Percentiles rank a stretch among this genome's conserved stretches.
Evolutionary conservation across 257 asterid species (phyloP).

Genomic region (Solanum commersonii): DNA sequence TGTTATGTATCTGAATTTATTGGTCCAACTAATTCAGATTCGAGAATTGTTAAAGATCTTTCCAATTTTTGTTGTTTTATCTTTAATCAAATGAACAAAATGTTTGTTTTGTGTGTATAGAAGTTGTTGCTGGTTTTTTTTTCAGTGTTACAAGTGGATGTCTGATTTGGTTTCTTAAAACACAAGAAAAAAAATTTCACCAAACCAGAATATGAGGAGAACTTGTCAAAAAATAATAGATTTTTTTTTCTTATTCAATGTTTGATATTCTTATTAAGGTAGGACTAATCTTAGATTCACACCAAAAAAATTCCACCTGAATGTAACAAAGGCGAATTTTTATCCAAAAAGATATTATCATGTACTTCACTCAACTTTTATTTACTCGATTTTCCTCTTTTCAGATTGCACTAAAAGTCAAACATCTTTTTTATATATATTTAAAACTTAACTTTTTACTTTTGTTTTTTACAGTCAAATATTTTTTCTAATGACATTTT

Average conservation of each 20-base stretch:
- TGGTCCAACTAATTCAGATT: background rate
- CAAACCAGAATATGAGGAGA: background rate
- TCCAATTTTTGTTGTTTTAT: background rate
- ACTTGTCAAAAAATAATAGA: background rate
- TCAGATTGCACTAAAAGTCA: background rate
- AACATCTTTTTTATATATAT: background rate
- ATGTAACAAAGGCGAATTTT: no score
- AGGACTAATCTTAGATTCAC: background rate
- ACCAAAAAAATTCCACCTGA: no score
- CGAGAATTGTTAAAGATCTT: background rate
- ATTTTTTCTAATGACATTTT: background rate
- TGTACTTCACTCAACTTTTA: background rate
- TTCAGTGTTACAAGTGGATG: background rate
- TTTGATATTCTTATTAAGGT: background rate
- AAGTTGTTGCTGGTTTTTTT: background rate
- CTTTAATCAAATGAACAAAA: background rate
- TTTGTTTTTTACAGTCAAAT: background rate
- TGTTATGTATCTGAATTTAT: background rate
- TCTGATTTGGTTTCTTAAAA: background rate
- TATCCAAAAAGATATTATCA: no score
- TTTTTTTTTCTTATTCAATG: fast-evolving
- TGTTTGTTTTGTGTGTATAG: background rate
- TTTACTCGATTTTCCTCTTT: background rate
- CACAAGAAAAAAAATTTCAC: background rate
- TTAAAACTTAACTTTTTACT: background rate